Evolutionary conservation across 1,284 basidiomycete species (phyloP), one percentile per base, ranked within the genome.

Genomic region (Ceratobasidium sp.): DNA sequence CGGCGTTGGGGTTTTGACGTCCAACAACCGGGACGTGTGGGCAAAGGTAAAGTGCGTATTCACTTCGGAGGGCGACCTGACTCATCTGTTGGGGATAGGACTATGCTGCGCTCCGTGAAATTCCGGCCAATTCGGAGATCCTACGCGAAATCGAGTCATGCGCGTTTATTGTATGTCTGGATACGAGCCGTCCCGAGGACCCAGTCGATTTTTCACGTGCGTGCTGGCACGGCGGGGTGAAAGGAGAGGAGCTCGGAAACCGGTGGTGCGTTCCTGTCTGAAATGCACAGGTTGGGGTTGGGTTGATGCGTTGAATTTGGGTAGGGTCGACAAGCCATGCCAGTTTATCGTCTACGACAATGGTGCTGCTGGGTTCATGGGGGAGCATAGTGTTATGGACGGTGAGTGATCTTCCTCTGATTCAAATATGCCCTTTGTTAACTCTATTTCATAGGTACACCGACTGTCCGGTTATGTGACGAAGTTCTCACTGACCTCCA

Each of bases 361-460:
- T 79, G 88, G 86, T 27, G 85, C 88, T 75, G 90, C 93, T 0
- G 95, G 94, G 4, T 84, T 95, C 78, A 91, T 96, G 88, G 95
- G 95, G 71, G 95, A 97, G 82, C 95, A 97, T 82, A 94, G 92
- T 19, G 87, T 93, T 78, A 96, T 96, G 93, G 94, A 96, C 79
- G 95, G 62, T 61, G 9, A 46, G 49, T 51, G 11, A 6, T 51
- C 14, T 63, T 16, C 43, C 46, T 37, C 8, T 31, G 5, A 22
- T 29, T 13, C 41, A 13, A 49, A n/a, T n/a, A n/a, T n/a, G n/a
- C n/a, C n/a, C n/a, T n/a, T n/a, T n/a, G n/a, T n/a, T n/a, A n/a
- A n/a, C 41, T 74, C 9, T 48, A 14, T 48, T 31, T 22, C 7
- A 43, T 14, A 72, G 77, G 94, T 56, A 89, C 88, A 46, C 88